Base-by-base conservation (phyloP, 129 eudicot species). In the Tanacetum coccineum region DNA sequence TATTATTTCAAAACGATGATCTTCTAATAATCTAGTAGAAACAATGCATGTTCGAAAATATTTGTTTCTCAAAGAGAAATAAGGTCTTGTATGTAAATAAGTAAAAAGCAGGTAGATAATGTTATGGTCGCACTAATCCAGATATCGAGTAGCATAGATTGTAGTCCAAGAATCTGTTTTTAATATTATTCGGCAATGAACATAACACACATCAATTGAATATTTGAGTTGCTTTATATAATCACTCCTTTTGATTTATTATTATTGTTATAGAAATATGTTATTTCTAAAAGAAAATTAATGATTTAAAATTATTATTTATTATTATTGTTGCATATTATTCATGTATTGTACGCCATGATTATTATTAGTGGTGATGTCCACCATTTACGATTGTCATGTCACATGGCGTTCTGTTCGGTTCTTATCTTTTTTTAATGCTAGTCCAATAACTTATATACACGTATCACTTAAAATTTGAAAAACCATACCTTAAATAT, bases 311-410 rank as follows among this genome's bases (percentile, higher is more conserved):
- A n/a, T n/a, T n/a, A n/a, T n/a, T n/a, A n/a, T n/a, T n/a, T n/a
- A n/a, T n/a, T n/a, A n/a, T n/a, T n/a, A n/a, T n/a, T n/a, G n/a
- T n/a, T n/a, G n/a, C n/a, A n/a, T n/a, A n/a, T n/a, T n/a, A n/a
- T n/a, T n/a, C n/a, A n/a, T n/a, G n/a, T n/a, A n/a, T n/a, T n/a
- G n/a, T n/a, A n/a, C n/a, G n/a, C n/a, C 30, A 32, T 60, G 62
- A n/a, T n/a, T 61, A 75, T 68, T 60, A 75, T 68, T 75, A 68
- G 80, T 75, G 74, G 80, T 54, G 80, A 75, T n/a, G n/a, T 75
- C 80, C 74, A 75, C 80, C 80, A 60, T 75, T 40, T 75, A 2
- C 70, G 70, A 68, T 68, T 40, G n/a, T n/a, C n/a, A n/a, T n/a
- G n/a, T 68, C 74, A 68, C 80, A 75, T 75, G 80, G 59, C n/a